Percentiles rank a stretch among this genome's conserved stretches.
These are phyloP conservation scores for Alternaria infectoria DNA, from an alignment of 2,329 filamentous ascomycete genomes.

Conservation along the genomic window DNA sequence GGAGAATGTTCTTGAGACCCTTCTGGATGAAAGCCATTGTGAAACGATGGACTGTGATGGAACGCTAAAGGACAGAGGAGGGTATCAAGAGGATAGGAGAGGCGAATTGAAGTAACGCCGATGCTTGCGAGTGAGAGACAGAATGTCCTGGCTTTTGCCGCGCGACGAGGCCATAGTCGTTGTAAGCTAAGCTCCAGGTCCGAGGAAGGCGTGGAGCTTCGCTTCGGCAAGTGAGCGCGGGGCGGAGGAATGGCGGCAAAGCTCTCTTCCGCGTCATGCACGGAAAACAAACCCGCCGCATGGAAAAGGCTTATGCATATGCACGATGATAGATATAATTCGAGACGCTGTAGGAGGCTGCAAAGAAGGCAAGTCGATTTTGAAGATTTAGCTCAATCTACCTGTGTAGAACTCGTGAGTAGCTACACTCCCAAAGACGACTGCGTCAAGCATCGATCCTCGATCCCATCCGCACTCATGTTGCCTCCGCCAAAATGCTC, in stretches of 20 bases:
- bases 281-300: slow-evolving; percentile 14
- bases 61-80: slow-evolving; percentile 18
- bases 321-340: background rate
- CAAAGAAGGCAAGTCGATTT: background rate
- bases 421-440: background rate
- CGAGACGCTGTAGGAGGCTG: background rate
- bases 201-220: slow-evolving; percentile 23
- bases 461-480: slow-evolving; percentile 3
- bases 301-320: slow-evolving; percentile 18
- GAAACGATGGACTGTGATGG: slow-evolving; percentile 4
- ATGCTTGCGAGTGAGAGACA: slow-evolving; percentile 5
- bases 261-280: slow-evolving; percentile 28
- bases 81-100: slow-evolving; percentile 7
- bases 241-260: slow-evolving; percentile 34
- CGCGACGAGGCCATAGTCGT: slow-evolving; percentile 28
- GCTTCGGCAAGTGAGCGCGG: slow-evolving; percentile 46
- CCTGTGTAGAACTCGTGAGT: background rate
- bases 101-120: background rate
- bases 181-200: slow-evolving; percentile 33
- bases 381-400: background rate
- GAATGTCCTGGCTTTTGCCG: slow-evolving; percentile 12
- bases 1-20: slow-evolving; percentile 76
- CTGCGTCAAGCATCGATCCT: background rate
- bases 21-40: slow-evolving; percentile 58
- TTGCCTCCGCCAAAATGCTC: slow-evolving; percentile 22